A percentile compares a stretch with the other conserved stretches of the same genome.
Conservation (phyloP, 371 early-diverging fungal species). For the Apophysomyces elegans region DNA sequence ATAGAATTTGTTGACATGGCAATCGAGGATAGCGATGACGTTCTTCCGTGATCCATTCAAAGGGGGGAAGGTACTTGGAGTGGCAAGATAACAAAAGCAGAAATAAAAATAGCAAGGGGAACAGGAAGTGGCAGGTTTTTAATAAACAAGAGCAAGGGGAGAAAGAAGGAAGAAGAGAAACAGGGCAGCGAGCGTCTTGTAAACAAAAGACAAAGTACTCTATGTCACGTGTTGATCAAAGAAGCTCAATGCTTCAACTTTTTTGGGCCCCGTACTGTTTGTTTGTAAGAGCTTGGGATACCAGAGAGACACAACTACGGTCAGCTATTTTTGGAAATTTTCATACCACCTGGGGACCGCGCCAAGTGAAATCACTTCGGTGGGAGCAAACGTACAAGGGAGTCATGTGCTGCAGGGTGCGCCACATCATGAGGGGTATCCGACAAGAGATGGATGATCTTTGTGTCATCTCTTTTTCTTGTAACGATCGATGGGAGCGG, state of each 20-base stretch:
- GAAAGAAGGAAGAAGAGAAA: not conserved
- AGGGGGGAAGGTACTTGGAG: not conserved
- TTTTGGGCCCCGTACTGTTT: not conserved
- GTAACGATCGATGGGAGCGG: not conserved
- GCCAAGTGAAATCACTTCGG: not conserved
- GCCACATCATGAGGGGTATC: too few relatives aligned
- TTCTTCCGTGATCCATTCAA: slow-evolving; percentile 27
- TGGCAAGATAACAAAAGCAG: not conserved
- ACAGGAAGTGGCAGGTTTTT: slow-evolving; percentile 4
- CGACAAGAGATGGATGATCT: not conserved
- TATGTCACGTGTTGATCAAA: not conserved
- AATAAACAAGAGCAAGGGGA: not conserved
- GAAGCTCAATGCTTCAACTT: not conserved
- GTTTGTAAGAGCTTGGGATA: not conserved
- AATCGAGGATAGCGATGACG: slow-evolving; percentile 23
- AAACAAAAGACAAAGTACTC: not conserved
- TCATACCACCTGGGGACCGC: slow-evolving; percentile 12
- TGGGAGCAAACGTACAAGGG: slow-evolving; percentile 1
- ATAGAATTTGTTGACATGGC: slow-evolving; percentile 30
- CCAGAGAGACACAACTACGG: not conserved
- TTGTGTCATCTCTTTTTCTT: not conserved
- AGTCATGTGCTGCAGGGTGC: slow-evolving; percentile 3
- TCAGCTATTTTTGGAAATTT: slow-evolving; percentile 8
- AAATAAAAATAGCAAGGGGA: slow-evolving; percentile 3
- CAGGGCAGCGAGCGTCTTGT: not conserved